These are phyloP conservation scores for Corniculantispora saksenae DNA, from an alignment of 2,329 filamentous ascomycete species.

Conservation along the genomic window DNA sequence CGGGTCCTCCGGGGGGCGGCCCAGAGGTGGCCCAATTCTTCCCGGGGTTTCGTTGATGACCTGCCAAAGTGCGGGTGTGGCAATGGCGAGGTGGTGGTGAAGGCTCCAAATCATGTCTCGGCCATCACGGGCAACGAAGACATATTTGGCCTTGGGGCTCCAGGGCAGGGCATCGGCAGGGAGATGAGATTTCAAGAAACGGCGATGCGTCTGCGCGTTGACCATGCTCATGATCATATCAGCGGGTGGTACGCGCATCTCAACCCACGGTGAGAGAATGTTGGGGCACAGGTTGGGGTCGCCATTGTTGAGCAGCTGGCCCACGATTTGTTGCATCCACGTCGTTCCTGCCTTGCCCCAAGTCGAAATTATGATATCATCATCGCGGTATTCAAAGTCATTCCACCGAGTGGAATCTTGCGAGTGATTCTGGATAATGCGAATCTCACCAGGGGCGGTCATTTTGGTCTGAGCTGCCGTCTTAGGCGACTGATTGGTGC, in stretches of 20 bases:
- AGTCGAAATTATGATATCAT: conserved; percentile 19
- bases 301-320: conserved; percentile 11
- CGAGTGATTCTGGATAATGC: conserved; percentile 16
- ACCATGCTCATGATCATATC: conserved; percentile 8
- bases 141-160: conserved; percentile 18
- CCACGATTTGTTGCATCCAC: conserved; percentile 22
- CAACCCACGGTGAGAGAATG: conserved; percentile 16
- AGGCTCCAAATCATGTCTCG: conserved; percentile 19
- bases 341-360: conserved; percentile 18
- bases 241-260: conserved; percentile 7
- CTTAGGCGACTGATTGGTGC: neutral
- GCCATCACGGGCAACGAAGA: conserved; percentile 19
- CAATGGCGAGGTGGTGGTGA: conserved; percentile 17
- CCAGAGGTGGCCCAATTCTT: conserved; percentile 1
- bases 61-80: conserved; percentile 6
- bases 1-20: conserved; percentile 7
- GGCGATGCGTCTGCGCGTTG: conserved; percentile 11
- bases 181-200: conserved; percentile 20
- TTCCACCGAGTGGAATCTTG: conserved; percentile 20
- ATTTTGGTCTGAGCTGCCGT: neutral
- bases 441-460: conserved; percentile 3
- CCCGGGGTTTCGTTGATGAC: neutral
- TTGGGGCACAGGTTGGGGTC: neutral
- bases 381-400: conserved; percentile 12
- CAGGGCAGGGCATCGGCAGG: conserved; percentile 15